Conservation (phyloP, 768 basidiomycete genomes). For the Lentinula edodes region DNA sequence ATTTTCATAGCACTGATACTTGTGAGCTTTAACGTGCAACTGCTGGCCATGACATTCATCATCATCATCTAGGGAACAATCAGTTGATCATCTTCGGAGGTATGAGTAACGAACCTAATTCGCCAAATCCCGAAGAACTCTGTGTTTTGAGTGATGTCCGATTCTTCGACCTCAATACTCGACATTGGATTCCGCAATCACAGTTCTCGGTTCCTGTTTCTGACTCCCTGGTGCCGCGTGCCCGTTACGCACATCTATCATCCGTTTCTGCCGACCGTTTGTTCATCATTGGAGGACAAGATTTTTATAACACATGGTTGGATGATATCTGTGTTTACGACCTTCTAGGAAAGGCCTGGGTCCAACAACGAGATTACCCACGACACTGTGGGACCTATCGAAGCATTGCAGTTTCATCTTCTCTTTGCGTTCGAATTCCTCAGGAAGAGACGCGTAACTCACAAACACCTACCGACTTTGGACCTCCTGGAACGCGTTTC, state of each 20-base stretch:
- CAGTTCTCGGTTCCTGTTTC: slow-evolving; percentile 31
- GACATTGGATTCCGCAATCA: slow-evolving; percentile 62
- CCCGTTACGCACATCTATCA: slow-evolving; percentile 93
- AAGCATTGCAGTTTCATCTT: slow-evolving; percentile 80
- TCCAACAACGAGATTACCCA: slow-evolving; percentile 73
- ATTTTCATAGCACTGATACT: slow-evolving; percentile 91
- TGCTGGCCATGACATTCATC: neutral
- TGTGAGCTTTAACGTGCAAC: slow-evolving; percentile 38
- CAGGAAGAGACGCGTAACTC: slow-evolving; percentile 50
- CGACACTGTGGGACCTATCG: slow-evolving; percentile 97
- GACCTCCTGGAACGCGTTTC: slow-evolving; percentile 56
- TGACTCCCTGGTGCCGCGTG: slow-evolving; percentile 60
- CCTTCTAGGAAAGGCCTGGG: slow-evolving; percentile 67
- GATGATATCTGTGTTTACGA: slow-evolving; percentile 93
- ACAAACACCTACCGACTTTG: slow-evolving; percentile 37
- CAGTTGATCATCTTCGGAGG: slow-evolving; percentile 92
- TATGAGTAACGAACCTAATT: slow-evolving; percentile 79
- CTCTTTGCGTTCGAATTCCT: slow-evolving; percentile 59
- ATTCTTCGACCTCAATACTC: slow-evolving; percentile 72
- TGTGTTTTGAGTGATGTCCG: slow-evolving; percentile 93
- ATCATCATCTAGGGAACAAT: slow-evolving; percentile 62
- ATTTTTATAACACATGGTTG: slow-evolving; percentile 88
- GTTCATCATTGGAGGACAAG: slow-evolving; percentile 93
- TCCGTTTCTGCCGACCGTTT: slow-evolving; percentile 79
- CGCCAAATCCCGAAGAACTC: slow-evolving; percentile 69